Evolutionary conservation across 345 rosid species (phyloP).

Genomic region (Gossypium ekmanianum): DNA sequence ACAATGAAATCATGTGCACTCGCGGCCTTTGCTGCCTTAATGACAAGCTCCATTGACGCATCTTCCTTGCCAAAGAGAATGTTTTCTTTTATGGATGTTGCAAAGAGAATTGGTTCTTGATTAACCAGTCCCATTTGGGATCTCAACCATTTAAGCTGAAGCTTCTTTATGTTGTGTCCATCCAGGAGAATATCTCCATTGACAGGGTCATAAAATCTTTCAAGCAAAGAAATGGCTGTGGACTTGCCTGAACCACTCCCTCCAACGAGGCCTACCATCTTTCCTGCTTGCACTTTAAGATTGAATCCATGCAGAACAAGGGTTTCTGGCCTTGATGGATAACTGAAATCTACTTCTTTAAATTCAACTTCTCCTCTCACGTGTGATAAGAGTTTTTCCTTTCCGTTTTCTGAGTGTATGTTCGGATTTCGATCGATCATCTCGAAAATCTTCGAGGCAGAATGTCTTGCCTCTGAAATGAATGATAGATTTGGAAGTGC

Average conservation of each 20-base stretch:
- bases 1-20: slow-evolving; percentile 54
- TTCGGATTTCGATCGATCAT: slow-evolving; percentile 40
- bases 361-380: slow-evolving; percentile 46
- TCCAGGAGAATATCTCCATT: slow-evolving; percentile 41
- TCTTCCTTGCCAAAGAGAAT: slow-evolving; percentile 52
- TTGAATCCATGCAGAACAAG: slow-evolving; percentile 35
- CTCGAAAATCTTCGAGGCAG: slow-evolving; percentile 32
- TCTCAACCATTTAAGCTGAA: slow-evolving; percentile 51
- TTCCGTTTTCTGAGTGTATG: slow-evolving; percentile 34
- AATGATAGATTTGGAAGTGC: slow-evolving; percentile 47
- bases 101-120: slow-evolving; percentile 53
- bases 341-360: slow-evolving; percentile 43
- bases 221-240: slow-evolving; percentile 45
- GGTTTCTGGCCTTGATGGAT: slow-evolving; percentile 44
- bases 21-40: slow-evolving; percentile 48
- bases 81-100: slow-evolving; percentile 52
- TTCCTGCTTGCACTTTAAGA: slow-evolving; percentile 42
- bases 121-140: slow-evolving; percentile 51
- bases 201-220: slow-evolving; percentile 50
- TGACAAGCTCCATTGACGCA: slow-evolving; percentile 37
- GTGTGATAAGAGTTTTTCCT: slow-evolving; percentile 33
- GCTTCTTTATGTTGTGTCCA: slow-evolving; percentile 35
- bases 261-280: slow-evolving; percentile 51
- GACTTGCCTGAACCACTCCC: slow-evolving; percentile 62
- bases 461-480: slow-evolving; percentile 34